Conservation (phyloP, 1,284 basidiomycete genomes). For the Microbotryomycetes sp. region DNA sequence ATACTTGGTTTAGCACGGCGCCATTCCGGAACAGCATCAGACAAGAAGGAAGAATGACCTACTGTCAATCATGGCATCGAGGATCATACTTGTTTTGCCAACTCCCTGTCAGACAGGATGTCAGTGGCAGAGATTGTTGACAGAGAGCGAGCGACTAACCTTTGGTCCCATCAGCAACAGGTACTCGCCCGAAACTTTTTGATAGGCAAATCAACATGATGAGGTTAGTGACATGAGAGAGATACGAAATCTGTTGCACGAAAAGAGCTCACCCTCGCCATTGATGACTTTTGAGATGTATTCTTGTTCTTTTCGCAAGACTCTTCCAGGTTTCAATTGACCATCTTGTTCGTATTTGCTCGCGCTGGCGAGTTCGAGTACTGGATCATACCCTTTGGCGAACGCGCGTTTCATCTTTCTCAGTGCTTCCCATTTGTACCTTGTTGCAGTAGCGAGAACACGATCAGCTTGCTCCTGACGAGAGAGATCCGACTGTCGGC, state of each 20-base stretch:
- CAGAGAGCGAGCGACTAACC: no score
- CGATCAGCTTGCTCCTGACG: no score
- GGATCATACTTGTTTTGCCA: slow-evolving; percentile 34
- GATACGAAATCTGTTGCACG: no score
- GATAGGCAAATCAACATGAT: no score
- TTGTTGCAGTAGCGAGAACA: no score
- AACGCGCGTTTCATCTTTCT: slow-evolving; percentile 37
- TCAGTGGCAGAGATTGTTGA: not conserved
- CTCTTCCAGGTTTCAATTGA: slow-evolving; percentile 10
- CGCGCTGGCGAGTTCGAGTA: slow-evolving; percentile 34
- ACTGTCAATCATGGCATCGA: slow-evolving; percentile 28
- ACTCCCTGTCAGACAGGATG: slow-evolving; percentile 20
- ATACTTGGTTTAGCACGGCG: not conserved
- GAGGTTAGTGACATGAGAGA: no score
- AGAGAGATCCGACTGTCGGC: no score
- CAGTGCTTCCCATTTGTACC: slow-evolving; percentile 37
- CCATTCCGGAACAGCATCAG: no score
- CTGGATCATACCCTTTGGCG: slow-evolving; percentile 35
- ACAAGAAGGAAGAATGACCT: not conserved
- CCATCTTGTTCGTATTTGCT: slow-evolving; percentile 10
- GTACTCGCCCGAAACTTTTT: slow-evolving; percentile 32
- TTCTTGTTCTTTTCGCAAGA: slow-evolving; percentile 34
- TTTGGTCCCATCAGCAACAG: slow-evolving; percentile 30
- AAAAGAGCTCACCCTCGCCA: slow-evolving; percentile 23
- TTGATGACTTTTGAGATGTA: slow-evolving; percentile 35